Base-by-base conservation (phyloP, 352 stramenopile genomes). In the Globisporangium canariense region DNA sequence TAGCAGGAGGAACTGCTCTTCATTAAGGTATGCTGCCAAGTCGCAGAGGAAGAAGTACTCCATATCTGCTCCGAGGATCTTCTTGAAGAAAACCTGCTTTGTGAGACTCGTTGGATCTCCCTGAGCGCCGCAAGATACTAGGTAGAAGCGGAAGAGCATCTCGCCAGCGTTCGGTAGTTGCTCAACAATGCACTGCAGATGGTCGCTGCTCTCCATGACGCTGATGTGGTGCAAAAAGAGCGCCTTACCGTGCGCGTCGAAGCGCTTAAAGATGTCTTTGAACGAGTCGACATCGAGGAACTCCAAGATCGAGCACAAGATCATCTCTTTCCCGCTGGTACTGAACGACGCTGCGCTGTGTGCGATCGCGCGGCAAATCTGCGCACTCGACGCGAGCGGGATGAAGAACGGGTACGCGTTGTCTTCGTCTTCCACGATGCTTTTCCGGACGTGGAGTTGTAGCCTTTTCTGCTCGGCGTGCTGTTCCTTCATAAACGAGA, bases 11-110 rank as follows among this genome's bases (percentile, higher is more conserved):
- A 81, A 91, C 45, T 91, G 83, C 16, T 88, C 76, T 25, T 89
- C 75, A 5, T 70, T 88, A 46, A 91, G 34, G 54, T 83, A 88
- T 0, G 59, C 66, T 0, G 81, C 78, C 8, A 91, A 46, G 45
- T 91, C 83, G 32, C 73, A 86, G 18, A 91, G 58, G 58, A 91
- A 91, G 55, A 89, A 86, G 32, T 83, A 91, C 45, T 90, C 83
- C 64, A 86, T 88, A 43, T 90, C 79, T 2, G 76, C 47, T 13
- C 79, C 72, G 13, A 89, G 56, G 13, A 91, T 45, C 45, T 84
- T 85, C 2, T 71, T 55, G 68, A 86, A 90, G 50, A 91, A 89
- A 9, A 81, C 68, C 14, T 78, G 66, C 43, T 90, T 91, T 0
- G 68, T 67, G 0, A 68, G 54, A 4, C 65, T 73, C 41, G 3